A percentile compares a stretch with the other conserved stretches of the same genome.
Conservation (phyloP, 2,329 filamentous ascomycete genomes). For the Tolypocladium sp. region DNA sequence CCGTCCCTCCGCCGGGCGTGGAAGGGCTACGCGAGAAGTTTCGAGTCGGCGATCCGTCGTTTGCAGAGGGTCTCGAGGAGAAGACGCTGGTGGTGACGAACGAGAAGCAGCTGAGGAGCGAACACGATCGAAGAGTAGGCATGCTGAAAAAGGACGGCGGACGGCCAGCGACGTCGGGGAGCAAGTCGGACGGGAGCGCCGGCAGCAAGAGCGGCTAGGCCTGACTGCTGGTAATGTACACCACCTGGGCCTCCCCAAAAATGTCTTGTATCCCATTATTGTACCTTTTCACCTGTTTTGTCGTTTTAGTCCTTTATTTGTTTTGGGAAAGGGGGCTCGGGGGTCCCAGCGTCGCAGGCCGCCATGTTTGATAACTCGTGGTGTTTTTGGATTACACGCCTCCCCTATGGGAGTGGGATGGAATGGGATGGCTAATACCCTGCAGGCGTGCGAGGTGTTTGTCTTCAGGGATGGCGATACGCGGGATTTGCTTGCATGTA, state of each 20-base stretch:
- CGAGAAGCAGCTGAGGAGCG: conserved; percentile 24
- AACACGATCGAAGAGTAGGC: conserved; percentile 18
- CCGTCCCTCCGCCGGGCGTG: conserved; percentile 4
- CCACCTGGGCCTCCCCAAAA: neutral
- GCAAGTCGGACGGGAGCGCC: neutral
- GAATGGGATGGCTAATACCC: neutral
- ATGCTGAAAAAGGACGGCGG: conserved; percentile 11
- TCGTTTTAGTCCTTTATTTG: neutral
- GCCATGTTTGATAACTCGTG: neutral
- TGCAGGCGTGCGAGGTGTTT: neutral
- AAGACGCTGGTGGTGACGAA: conserved; percentile 26
- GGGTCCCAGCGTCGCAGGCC: neutral
- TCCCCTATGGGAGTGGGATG: neutral
- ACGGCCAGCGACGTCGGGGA: neutral
- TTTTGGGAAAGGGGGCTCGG: neutral
- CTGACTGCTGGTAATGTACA: neutral
- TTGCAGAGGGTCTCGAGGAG: conserved; percentile 22
- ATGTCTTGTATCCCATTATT: neutral
- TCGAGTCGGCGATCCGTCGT: conserved; percentile 22
- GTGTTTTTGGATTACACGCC: neutral
- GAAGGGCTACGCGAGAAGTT: conserved; percentile 31
- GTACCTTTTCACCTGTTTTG: neutral
- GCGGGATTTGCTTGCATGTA: neutral
- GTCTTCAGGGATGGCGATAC: neutral
- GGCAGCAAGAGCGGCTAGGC: neutral